Conservation (phyloP, 805 yeast genomes). For the Candida argentea region DNA sequence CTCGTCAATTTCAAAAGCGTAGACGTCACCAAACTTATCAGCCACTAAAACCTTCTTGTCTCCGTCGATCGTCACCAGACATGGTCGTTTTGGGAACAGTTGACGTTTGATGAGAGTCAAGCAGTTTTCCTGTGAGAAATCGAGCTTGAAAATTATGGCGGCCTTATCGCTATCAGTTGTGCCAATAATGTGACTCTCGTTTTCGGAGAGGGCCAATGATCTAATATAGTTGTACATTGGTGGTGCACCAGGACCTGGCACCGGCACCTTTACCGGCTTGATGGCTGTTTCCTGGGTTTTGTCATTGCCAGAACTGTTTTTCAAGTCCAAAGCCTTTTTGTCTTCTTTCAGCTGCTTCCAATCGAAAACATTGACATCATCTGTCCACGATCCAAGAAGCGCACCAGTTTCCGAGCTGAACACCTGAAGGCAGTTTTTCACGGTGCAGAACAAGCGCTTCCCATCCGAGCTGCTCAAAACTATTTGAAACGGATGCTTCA, state of each 20-base stretch:
- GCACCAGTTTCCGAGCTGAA: constrained; percentile 31
- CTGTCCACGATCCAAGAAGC: constrained; percentile 53
- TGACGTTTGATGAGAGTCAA: constrained; percentile 56
- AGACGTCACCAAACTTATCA: constrained; percentile 96
- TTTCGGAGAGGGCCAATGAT: constrained; percentile 44
- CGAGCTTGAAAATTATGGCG: constrained; percentile 47
- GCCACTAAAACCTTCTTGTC: constrained; percentile 55
- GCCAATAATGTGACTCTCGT: constrained; percentile 43
- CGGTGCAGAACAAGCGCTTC: constrained; percentile 41
- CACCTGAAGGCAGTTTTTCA: constrained; percentile 50
- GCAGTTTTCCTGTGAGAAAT: constrained; percentile 27
- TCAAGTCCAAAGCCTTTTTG: constrained; percentile 13
- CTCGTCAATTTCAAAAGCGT: constrained; percentile 39
- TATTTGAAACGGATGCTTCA: constrained; percentile 69
- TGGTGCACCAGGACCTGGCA: constrained; percentile 63
- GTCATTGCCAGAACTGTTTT: constrained; percentile 16
- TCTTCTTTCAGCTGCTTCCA: constrained; percentile 28
- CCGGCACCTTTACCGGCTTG: constrained; percentile 29
- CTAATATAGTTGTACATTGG: constrained; percentile 60
- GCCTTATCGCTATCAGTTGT: constrained; percentile 83
- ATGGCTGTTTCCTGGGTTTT: constrained; percentile 19
- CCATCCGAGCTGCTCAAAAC: constrained; percentile 37
- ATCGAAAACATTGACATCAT: constrained; percentile 40
- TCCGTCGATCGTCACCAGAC: constrained; percentile 55
- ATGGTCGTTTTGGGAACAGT: constrained; percentile 86